Evolutionary conservation across 129 eudicot genomes (phyloP).

Genomic region (Centrapalus pauciflorus): DNA sequence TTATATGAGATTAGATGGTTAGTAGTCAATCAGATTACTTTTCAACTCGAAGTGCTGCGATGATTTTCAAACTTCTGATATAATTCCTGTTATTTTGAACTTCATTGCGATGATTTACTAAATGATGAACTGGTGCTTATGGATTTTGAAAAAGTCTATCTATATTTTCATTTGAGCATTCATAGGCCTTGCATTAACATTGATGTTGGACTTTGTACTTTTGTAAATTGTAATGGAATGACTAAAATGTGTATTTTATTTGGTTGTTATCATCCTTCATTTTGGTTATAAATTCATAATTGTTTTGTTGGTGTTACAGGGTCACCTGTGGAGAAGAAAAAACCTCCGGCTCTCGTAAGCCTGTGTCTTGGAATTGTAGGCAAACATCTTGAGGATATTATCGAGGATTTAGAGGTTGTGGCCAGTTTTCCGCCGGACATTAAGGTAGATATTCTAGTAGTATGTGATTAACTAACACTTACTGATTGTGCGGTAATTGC

Average conservation of each 20-base stretch:
- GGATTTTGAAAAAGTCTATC: not conserved
- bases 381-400: constrained; percentile 77
- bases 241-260: not conserved
- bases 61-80: not conserved
- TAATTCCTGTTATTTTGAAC: not conserved
- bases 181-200: not conserved
- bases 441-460: constrained; percentile 39
- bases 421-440: constrained; percentile 56
- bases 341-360: constrained; percentile 70
- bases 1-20: not conserved
- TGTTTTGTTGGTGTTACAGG: constrained; percentile 38
- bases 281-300: too few species aligned
- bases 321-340: constrained; percentile 34
- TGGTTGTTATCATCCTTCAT: not conserved
- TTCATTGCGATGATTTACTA: not conserved
- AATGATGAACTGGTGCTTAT: not conserved
- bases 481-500: not conserved
- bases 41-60: not conserved
- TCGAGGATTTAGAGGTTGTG: constrained; percentile 58
- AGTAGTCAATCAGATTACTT: not conserved
- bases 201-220: not conserved
- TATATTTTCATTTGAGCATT: not conserved
- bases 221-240: not conserved
- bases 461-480: not conserved
- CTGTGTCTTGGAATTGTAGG: constrained; percentile 72